Evolutionary conservation across 371 early-diverging fungal species (phyloP), one percentile per base, ranked within the genome.

Genomic region (Mortierella sp.): DNA sequence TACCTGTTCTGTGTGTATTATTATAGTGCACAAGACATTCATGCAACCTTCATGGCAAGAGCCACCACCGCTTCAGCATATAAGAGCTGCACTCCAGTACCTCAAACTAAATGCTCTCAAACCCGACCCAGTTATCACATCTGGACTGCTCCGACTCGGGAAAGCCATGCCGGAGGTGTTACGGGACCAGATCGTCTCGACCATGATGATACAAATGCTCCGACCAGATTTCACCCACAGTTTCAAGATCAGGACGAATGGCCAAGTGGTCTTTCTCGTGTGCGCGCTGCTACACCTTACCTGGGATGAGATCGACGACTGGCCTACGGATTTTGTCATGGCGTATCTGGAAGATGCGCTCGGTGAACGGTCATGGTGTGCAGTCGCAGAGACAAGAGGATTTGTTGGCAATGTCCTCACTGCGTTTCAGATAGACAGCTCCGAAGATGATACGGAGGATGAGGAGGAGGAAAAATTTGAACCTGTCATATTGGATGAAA

Each of bases 301-400:
- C 6, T 76, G 78, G 78, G 66, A 76, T 37, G 70, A 60, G 6
- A 39, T 76, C 8, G 60, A 64, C 8, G 65, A 76, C 41, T 76
- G 78, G 78, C 78, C 78, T 6, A 76, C 78, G 0, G 78, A 76
- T 30, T 76, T 76, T 58, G 70, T 76, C 12, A 76, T 76, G 78
- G 78, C 70, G 1, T 76, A 76, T 27, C 24, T 76, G 23, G 78
- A 76, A 26, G 78, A 76, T 32, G 78, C 78, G 12, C 44, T 65
- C 6, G 78, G 78, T n/a, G 66, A 64, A 21, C 61, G 78, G 3
- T 70, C 70, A 30, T 76, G 78, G 78, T 76, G 78, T 30, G 78
- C 78, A 1, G 32, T 57, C 34, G 56, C 59, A 4, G 78, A 76
- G 4, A 76, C 78, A 4, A 56, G 64, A 19, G 47, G 19, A 6